Evolutionary conservation across 257 asterid species (phyloP), one percentile per base, ranked within the genome.

Genomic region (Henckelia pumila): DNA sequence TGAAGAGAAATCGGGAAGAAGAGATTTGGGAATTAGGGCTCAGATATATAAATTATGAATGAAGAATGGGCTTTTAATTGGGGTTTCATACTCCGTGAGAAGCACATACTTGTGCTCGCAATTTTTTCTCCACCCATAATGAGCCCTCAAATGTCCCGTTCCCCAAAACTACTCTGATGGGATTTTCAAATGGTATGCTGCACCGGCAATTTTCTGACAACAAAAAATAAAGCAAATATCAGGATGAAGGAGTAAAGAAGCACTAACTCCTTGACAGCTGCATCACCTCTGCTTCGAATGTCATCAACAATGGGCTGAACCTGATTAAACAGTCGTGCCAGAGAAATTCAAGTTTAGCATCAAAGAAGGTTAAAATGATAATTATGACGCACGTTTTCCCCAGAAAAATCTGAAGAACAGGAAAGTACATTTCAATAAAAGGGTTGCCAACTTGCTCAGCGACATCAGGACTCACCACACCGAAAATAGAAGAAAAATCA

Each of bases 291-390:
- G 59, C 69, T 78, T 70, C 95, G 85, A 1, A 93, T 83, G 63
- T 88, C 96, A 61, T 93, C 96, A 68, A 93, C 95, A 79, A 93
- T 93, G 66, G 97, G 99, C 55, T 93, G 95, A 78, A 93, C 99
- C 99, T 90, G 82, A 79, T 37, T 66, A 30, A 61, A 24, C 23
- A 61, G 37, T 19, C 60, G 56, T 19, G 66, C 14, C 66, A 68
- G 57, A 17, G 59, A 60, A 57, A 66, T 55, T 32, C 61, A 71
- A 47, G 44, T 13, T 6, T 28, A 40, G 25, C 14, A n/a, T 59
- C 19, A 30, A 2, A 68, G 33, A 47, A 20, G 23, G 67, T 11
- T 68, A 32, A 65, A 44, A 67, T 63, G 28, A 58, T 8, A 63
- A 11, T 40, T 40, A 53, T n/a, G 14, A 37, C 24, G 20, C 13